A percentile compares a stretch with the other conserved stretches of the same genome.
These are phyloP conservation scores for Metschnikowia koreensis DNA, from an alignment of 805 yeast species.

Conservation along the genomic window DNA sequence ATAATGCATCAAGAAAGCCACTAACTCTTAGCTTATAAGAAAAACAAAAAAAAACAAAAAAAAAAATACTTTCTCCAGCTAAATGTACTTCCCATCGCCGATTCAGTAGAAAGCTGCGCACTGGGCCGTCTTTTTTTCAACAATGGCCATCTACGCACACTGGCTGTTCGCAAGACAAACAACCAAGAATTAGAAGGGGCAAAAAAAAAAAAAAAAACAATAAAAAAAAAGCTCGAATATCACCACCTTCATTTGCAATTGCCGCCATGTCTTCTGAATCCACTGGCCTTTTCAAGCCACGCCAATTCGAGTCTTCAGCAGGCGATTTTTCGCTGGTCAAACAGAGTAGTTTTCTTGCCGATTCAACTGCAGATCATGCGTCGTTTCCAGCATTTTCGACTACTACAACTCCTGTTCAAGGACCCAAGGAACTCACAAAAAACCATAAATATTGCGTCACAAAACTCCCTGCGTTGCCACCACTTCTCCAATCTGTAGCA, in stretches of 20 bases:
- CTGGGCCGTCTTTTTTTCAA: background rate
- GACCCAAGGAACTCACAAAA: conserved; percentile 49
- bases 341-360: conserved; percentile 14
- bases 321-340: background rate
- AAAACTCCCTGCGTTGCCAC: conserved; percentile 56
- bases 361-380: conserved; percentile 13
- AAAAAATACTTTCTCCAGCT: too few species aligned
- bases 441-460: conserved; percentile 58
- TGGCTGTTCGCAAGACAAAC: background rate
- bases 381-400: background rate
- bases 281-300: conserved; percentile 13
- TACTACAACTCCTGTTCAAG: background rate
- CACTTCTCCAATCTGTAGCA: conserved; percentile 21
- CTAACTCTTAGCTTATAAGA: too few species aligned
- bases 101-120: background rate
- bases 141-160: background rate
- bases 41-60: too few species aligned
- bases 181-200: background rate
- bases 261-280: conserved; percentile 4
- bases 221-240: background rate
- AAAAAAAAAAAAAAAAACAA: background rate
- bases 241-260: background rate
- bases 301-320: conserved; percentile 11
- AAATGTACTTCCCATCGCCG: too few species aligned
- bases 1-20: too few species aligned